Evolutionary conservation across 371 early-diverging fungal species (phyloP).

Genomic region (Mucor indicus): DNA sequence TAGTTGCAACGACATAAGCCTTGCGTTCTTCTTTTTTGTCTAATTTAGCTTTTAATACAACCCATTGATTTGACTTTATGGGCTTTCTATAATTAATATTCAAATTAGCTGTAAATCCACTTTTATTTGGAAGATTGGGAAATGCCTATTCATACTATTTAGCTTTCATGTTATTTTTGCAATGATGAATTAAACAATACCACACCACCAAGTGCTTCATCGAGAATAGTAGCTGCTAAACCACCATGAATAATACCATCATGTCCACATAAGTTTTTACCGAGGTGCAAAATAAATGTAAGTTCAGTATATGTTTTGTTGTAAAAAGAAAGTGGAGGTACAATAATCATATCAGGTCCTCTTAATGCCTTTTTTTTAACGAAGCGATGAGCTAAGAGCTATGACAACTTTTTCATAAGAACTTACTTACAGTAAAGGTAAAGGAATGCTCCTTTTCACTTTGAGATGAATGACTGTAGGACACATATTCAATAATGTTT

Average conservation of each 20-base stretch:
- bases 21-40: slow-evolving; percentile 69
- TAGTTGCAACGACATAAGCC: slow-evolving; percentile 61
- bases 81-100: slow-evolving; percentile 73
- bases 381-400: neutral
- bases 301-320: slow-evolving; percentile 34
- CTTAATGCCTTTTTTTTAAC: slow-evolving; percentile 29
- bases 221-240: slow-evolving; percentile 68
- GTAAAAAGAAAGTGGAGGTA: slow-evolving; percentile 38
- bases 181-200: slow-evolving; percentile 27
- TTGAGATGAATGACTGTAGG: slow-evolving; percentile 27
- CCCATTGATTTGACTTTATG: slow-evolving; percentile 64
- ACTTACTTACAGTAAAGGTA: slow-evolving; percentile 30
- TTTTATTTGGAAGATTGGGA: slow-evolving; percentile 58
- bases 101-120: slow-evolving; percentile 76
- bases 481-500: slow-evolving; percentile 26
- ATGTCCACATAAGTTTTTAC: slow-evolving; percentile 61
- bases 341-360: slow-evolving; percentile 36
- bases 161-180: no score
- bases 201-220: slow-evolving; percentile 59
- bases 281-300: slow-evolving; percentile 33
- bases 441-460: slow-evolving; percentile 30
- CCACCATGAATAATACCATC: slow-evolving; percentile 79
- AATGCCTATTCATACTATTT: slow-evolving; percentile 53
- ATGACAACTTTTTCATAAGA: no score
- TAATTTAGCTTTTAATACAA: slow-evolving; percentile 61